A percentile compares a stretch with the other conserved stretches of the same genome.
Evolutionary conservation across 139 green algal species (phyloP).

Genomic region (Picochlorum sp.): DNA sequence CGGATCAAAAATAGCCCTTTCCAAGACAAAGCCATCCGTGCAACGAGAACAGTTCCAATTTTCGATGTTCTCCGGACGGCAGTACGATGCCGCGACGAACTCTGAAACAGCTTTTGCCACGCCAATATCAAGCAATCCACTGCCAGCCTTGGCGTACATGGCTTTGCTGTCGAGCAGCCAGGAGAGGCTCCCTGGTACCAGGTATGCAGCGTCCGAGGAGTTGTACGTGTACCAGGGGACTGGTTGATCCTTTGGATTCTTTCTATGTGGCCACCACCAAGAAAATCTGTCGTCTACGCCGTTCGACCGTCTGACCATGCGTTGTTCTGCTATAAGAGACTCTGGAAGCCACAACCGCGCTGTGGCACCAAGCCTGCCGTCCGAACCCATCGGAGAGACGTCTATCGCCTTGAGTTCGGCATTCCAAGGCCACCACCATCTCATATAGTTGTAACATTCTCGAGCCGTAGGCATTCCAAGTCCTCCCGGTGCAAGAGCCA

Average conservation of each 20-base stretch:
- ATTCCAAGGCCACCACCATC: neutral
- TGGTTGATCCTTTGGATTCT: neutral
- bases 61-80: constrained; percentile 35
- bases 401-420: neutral
- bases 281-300: no score
- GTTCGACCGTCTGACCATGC: no score
- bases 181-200: constrained; percentile 16
- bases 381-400: neutral
- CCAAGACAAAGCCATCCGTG: constrained; percentile 4
- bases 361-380: constrained; percentile 2
- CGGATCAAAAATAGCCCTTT: constrained; percentile 45
- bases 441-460: neutral
- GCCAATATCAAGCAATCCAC: constrained; percentile 30
- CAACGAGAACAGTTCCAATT: constrained; percentile 71
- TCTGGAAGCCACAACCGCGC: neutral
- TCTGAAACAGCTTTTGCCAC: constrained; percentile 35
- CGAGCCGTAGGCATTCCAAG: neutral
- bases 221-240: constrained; percentile 21
- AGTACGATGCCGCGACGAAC: constrained; percentile 58
- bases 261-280: no score
- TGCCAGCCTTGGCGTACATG: constrained; percentile 14
- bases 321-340: neutral
- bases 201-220: constrained; percentile 13
- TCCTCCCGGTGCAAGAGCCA: no score
- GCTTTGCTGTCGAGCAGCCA: constrained; percentile 22